Conservation (phyloP, 2,329 filamentous ascomycete genomes). For the Epichloe baconii region DNA sequence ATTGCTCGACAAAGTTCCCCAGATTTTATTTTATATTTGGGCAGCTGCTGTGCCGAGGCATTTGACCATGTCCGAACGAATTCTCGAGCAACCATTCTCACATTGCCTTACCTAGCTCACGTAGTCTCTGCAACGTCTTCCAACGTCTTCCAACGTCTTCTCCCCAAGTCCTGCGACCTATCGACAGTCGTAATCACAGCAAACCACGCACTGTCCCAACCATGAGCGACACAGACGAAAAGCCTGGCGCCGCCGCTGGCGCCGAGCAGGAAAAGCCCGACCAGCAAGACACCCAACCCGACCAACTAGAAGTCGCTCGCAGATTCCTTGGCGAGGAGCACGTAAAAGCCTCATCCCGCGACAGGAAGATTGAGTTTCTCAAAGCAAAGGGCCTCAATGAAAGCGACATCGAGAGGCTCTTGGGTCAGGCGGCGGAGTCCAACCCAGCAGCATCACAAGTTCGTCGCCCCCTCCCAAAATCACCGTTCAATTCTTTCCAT, state of each 20-base stretch:
- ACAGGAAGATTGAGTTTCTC: slow-evolving; percentile 66
- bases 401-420: slow-evolving; percentile 54
- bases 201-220: neutral
- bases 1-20: too few relatives aligned
- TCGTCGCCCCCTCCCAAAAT: neutral
- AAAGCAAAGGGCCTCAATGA: slow-evolving; percentile 59
- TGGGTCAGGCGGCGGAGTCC: slow-evolving; percentile 25
- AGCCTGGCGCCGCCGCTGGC: slow-evolving; percentile 9
- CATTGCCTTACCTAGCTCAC: too few relatives aligned
- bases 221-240: slow-evolving; percentile 22
- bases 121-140: neutral
- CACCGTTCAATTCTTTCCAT: neutral
- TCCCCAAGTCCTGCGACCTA: neutral
- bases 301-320: slow-evolving; percentile 48
- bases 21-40: too few relatives aligned
- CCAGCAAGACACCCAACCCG: slow-evolving; percentile 12
- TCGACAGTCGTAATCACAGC: neutral
- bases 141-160: neutral
- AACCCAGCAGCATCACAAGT: slow-evolving; percentile 9
- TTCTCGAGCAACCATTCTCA: too few relatives aligned
- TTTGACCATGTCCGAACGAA: neutral
- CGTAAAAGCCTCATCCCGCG: slow-evolving; percentile 54
- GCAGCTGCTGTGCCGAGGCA: neutral
- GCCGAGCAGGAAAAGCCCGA: slow-evolving; percentile 4
- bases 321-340: slow-evolving; percentile 64